Evolutionary conservation across 371 early-diverging fungal species (phyloP).

Genomic region (Thermomucor indicae-seudaticae): DNA sequence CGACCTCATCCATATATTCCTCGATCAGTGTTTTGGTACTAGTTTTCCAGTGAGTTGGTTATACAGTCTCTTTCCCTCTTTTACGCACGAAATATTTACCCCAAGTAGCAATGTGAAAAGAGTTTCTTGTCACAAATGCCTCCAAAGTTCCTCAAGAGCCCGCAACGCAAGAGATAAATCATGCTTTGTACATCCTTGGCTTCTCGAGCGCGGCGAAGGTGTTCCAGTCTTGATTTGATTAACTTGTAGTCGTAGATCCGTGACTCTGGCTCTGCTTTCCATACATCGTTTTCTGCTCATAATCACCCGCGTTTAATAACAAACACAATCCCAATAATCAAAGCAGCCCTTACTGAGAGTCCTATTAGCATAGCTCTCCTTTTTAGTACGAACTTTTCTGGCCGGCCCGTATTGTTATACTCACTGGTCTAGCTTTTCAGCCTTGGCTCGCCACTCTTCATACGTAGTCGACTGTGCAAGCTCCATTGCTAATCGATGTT

Average conservation of each 20-base stretch:
- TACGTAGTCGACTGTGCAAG: conserved; percentile 48
- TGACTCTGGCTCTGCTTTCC: conserved; percentile 51
- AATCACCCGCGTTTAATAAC: not conserved
- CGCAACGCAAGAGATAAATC: conserved; percentile 60
- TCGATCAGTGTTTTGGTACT: conserved; percentile 70
- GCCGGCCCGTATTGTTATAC: conserved; percentile 6
- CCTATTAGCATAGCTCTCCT: no score
- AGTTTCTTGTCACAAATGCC: conserved; percentile 65
- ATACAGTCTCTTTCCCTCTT: not conserved
- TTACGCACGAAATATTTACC: conserved; percentile 21
- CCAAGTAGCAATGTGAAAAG: conserved; percentile 54
- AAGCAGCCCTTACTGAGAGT: not conserved
- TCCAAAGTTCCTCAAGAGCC: conserved; percentile 67
- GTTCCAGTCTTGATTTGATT: conserved; percentile 51
- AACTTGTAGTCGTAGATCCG: conserved; percentile 67
- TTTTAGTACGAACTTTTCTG: no score
- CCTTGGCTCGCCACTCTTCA: conserved; percentile 55
- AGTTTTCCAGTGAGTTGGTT: not conserved
- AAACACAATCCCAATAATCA: not conserved
- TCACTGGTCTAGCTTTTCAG: conserved; percentile 56
- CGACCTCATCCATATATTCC: conserved; percentile 66
- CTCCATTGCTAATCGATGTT: conserved; percentile 32
- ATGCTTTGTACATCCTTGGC: conserved; percentile 53
- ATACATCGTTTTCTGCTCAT: conserved; percentile 45
- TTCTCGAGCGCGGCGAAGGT: conserved; percentile 47